These are phyloP conservation scores for Yamagishiella unicocca DNA, from an alignment of 139 green algal genomes.

Conservation along the genomic window DNA sequence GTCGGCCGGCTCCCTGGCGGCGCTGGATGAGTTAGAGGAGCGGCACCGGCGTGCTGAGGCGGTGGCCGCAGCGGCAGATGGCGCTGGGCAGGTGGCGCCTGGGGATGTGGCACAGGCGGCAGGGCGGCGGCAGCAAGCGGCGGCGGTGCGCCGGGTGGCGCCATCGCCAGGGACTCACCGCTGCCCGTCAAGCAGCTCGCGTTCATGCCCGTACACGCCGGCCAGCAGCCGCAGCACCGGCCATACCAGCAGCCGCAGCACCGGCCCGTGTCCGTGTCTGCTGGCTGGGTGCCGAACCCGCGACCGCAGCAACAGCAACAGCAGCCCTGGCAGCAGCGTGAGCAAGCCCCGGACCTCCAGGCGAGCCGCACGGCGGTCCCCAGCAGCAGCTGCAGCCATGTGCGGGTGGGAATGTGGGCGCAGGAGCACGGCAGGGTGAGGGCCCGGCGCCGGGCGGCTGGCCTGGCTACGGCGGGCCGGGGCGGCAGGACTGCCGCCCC, in stretches of 20 bases:
- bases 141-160: neutral
- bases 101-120: neutral
- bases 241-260: neutral
- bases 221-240: neutral
- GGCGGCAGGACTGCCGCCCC: neutral
- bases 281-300: too few relatives aligned
- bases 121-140: neutral
- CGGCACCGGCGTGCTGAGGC: neutral
- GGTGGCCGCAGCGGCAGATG: neutral
- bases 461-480: too few relatives aligned
- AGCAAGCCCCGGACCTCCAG: neutral
- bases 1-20: slow-evolving; percentile 1
- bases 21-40: slow-evolving; percentile 21
- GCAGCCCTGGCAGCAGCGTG: neutral
- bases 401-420: neutral
- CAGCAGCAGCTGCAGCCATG: neutral
- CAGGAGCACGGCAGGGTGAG: too few relatives aligned
- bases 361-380: neutral
- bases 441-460: too few relatives aligned
- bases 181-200: slow-evolving; percentile 49
- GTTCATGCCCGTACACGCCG: slow-evolving; percentile 17
- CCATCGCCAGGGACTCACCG: neutral
- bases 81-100: neutral
- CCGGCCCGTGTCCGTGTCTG: too few relatives aligned
- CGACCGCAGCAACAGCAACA: slow-evolving; percentile 5